A percentile compares a stretch with the other conserved stretches of the same genome.
Conservation (phyloP, 345 rosid genomes). For the Ceriops decandra region DNA sequence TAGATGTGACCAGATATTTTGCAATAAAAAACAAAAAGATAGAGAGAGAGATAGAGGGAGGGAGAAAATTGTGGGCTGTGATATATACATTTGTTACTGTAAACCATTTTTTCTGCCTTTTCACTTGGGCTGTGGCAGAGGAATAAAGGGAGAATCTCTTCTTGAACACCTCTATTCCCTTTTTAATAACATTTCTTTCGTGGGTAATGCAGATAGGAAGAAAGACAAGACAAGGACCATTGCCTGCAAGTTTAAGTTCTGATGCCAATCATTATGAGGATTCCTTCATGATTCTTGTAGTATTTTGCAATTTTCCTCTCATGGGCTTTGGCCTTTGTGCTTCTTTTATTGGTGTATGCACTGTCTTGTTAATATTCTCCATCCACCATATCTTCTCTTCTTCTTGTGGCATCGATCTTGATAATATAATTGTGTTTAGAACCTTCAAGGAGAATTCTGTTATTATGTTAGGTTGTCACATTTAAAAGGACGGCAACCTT, state of each 20-base stretch:
- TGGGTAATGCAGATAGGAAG: slow-evolving; percentile 9
- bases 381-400: slow-evolving; percentile 16
- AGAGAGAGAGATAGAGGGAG: not conserved
- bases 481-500: too few relatives aligned
- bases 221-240: slow-evolving; percentile 23
- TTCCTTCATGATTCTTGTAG: slow-evolving; percentile 11
- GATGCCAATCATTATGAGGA: slow-evolving; percentile 33
- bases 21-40: not conserved
- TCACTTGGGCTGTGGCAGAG: slow-evolving; percentile 25
- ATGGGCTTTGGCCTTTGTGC: slow-evolving; percentile 19
- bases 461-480: too few relatives aligned
- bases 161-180: slow-evolving; percentile 28
- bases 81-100: not conserved
- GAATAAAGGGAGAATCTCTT: slow-evolving; percentile 46
- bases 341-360: slow-evolving; percentile 9
- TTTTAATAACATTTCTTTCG: slow-evolving; percentile 15
- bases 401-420: not conserved
- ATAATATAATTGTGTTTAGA: not conserved
- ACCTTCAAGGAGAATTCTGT: too few relatives aligned
- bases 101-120: slow-evolving; percentile 11
- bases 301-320: slow-evolving; percentile 11
- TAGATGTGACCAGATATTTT: slow-evolving; percentile 43
- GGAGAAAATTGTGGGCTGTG: not conserved
- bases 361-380: slow-evolving; percentile 28
- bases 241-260: slow-evolving; percentile 15